A percentile compares a stretch with the other conserved stretches of the same genome.
These are phyloP conservation scores for Miscanthus lutarioriparius DNA, from an alignment of 176 grass and related monocot species.

Conservation along the genomic window DNA sequence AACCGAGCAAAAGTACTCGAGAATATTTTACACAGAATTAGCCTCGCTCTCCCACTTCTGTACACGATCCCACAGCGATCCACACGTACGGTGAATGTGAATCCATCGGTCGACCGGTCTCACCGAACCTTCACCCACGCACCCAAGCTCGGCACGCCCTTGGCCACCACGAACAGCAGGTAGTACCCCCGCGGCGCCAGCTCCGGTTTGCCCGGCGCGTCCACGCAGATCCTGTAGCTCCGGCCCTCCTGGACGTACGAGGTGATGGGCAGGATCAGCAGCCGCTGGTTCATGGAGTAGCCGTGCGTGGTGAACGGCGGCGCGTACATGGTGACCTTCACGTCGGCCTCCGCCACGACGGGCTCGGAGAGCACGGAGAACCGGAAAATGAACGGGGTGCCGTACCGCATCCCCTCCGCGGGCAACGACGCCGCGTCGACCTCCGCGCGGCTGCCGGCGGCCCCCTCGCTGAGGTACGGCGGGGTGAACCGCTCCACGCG, in stretches of 20 bases:
- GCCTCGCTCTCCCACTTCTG: neutral
- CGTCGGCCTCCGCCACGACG: slow-evolving; percentile 8
- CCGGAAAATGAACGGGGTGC: slow-evolving; percentile 37
- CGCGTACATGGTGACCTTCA: slow-evolving; percentile 81
- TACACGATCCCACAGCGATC: neutral
- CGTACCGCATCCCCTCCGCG: slow-evolving; percentile 54
- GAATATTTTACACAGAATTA: neutral
- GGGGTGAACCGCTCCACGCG: slow-evolving; percentile 71
- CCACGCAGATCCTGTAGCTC: slow-evolving; percentile 36
- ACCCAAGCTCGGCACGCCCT: slow-evolving; percentile 57
- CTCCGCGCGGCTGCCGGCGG: slow-evolving; percentile 23
- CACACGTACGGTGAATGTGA: neutral
- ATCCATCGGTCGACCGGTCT: neutral
- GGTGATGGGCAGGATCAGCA: slow-evolving; percentile 61
- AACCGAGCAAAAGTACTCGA: neutral
- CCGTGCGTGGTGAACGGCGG: slow-evolving; percentile 89
- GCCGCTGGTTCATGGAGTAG: slow-evolving; percentile 81
- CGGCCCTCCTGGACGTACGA: slow-evolving; percentile 18
- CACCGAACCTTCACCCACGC: slow-evolving; percentile 59
- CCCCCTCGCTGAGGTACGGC: slow-evolving; percentile 57
- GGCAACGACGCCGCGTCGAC: slow-evolving; percentile 40
- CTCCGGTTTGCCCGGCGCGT: slow-evolving; percentile 48
- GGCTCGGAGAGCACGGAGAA: slow-evolving; percentile 29
- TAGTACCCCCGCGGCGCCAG: slow-evolving; percentile 77
- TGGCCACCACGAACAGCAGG: slow-evolving; percentile 54